These are phyloP conservation scores for Chalara sp. DNA, from an alignment of 2,329 filamentous ascomycete genomes.

Conservation along the genomic window DNA sequence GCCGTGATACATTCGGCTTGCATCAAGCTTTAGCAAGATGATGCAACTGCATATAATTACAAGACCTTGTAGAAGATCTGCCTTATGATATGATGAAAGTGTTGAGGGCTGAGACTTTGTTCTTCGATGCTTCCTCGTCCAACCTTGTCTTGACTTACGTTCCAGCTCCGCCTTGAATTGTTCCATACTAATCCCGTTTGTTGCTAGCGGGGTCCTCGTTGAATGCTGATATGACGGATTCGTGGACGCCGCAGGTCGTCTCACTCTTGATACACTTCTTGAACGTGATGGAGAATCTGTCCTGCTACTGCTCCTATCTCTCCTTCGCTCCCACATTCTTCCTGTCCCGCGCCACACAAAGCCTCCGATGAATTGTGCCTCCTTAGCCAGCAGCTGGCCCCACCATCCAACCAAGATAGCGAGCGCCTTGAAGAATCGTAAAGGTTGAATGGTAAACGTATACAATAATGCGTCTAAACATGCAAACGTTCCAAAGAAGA, in stretches of 20 bases:
- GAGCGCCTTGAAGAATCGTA: conserved; percentile 78
- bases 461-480: conserved; percentile 96
- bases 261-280: conserved; percentile 21
- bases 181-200: conserved; percentile 6
- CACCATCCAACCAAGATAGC: conserved; percentile 74
- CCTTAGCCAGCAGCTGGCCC: conserved; percentile 63
- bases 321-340: conserved; percentile 59
- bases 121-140: conserved; percentile 52
- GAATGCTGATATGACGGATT: conserved; percentile 19
- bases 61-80: conserved; percentile 84
- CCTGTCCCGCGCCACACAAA: conserved; percentile 79
- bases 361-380: conserved; percentile 61
- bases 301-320: conserved; percentile 40
- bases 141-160: conserved; percentile 21
- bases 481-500: conserved; percentile 82
- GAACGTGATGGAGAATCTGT: conserved; percentile 18
- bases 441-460: conserved; percentile 88
- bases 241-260: conserved; percentile 18
- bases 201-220: conserved; percentile 2
- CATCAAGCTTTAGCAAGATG: conserved; percentile 84
- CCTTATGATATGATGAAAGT: conserved; percentile 84
- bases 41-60: conserved; percentile 82
- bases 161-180: conserved; percentile 15
- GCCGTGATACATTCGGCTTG: conserved; percentile 95
- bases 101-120: conserved; percentile 81